Percentiles rank a stretch among this genome's conserved stretches.
Evolutionary conservation across 768 basidiomycete species (phyloP).

Genomic region (Hygrophorus pudorinus): DNA sequence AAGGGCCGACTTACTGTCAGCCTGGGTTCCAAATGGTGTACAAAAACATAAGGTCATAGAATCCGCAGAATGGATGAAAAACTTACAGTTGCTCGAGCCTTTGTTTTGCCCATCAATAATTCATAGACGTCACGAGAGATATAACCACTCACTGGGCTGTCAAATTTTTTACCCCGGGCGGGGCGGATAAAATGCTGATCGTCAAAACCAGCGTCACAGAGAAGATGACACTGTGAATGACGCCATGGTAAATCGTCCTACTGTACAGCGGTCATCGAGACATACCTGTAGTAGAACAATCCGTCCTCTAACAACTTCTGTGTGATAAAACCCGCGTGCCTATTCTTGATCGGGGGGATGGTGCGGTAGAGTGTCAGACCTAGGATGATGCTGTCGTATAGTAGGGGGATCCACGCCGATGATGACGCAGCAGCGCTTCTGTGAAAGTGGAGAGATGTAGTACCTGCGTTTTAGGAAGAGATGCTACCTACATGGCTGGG

Average conservation of each 20-base stretch:
- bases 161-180: constrained; percentile 36
- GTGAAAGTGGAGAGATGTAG: constrained; percentile 9
- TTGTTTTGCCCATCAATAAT: too few species aligned
- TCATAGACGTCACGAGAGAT: neutral
- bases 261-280: neutral
- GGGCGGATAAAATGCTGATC: constrained; percentile 34
- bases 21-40: constrained; percentile 9
- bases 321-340: constrained; percentile 24
- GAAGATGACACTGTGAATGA: constrained; percentile 30
- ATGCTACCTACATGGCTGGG: constrained; percentile 22
- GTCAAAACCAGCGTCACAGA: constrained; percentile 33
- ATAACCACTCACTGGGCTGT: constrained; percentile 31
- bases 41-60: neutral
- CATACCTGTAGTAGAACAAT: constrained; percentile 34
- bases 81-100: constrained; percentile 33
- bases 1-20: constrained; percentile 16
- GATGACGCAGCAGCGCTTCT: constrained; percentile 33
- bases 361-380: constrained; percentile 28
- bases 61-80: constrained; percentile 5
- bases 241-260: neutral
- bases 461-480: constrained; percentile 8
- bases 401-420: constrained; percentile 40
- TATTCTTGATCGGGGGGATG: constrained; percentile 24
- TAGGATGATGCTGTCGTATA: constrained; percentile 37
- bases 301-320: constrained; percentile 36